Evolutionary conservation across 805 yeast genomes (phyloP), one percentile per base, ranked within the genome.

Genomic region (Lachancea dasiensis): DNA sequence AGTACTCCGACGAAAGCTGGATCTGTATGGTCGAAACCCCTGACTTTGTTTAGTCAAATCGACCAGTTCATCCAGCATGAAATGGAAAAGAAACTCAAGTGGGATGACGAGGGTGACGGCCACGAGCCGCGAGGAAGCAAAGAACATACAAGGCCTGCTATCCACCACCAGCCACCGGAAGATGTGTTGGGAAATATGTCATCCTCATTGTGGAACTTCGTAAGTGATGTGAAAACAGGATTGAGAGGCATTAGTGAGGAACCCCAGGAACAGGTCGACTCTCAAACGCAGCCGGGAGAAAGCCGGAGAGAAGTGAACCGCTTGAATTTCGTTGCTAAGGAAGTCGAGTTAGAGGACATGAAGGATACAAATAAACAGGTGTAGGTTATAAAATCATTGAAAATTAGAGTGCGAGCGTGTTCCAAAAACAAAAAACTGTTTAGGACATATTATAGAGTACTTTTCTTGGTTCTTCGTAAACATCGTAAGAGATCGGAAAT

Each of bases 21-120:
- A 3, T 65, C 69, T 13, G 49, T 63, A 13, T 66, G 70, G 69
- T 57, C 76, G 3, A 77, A 72, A 48, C 82, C 86, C 1, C 63
- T 81, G 30, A 72, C 68, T 31, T 64, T 79, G 36, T 67, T 81
- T 32, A 85, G 78, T 47, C 85, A 78, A 44, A 71, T 81, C 50
- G 90, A 81, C 54, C 75, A 72, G 37, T 64, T 79, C 57, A 62
- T 81, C 22, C 85, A 77, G 51, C 72, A 69, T 40, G 87, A 81
- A 53, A 65, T 81, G 40, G 87, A 80, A 46, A 75, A 70, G 44
- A 59, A 71, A 17, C 62, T 69, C 28, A 50, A 64, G 14, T 58
- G 67, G 46, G 63, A 56, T 22, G 41, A 52, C 8, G 19, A 51
- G n/a, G n/a, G n/a, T n/a, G n/a, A n/a, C n/a, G n/a, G n/a, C n/a